These are phyloP conservation scores for Vigna radiata DNA, from an alignment of 306 rosid species.

Conservation along the genomic window DNA sequence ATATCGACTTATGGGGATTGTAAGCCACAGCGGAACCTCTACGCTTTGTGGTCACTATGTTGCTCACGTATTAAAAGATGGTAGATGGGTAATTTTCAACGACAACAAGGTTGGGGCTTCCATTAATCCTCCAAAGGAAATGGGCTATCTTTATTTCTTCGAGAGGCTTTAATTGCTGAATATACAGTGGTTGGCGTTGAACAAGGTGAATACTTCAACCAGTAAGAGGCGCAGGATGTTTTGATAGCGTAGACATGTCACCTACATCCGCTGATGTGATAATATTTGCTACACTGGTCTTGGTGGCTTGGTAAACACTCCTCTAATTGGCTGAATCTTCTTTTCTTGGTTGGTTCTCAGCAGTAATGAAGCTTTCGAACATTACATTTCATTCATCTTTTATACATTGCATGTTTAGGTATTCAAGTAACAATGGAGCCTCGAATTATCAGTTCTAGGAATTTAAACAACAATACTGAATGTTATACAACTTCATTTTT, in stretches of 20 bases:
- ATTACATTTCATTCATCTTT: not conserved
- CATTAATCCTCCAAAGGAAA: slow-evolving; percentile 92
- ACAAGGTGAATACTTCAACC: not conserved
- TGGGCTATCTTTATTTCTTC: slow-evolving; percentile 95
- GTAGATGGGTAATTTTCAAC: slow-evolving; percentile 93
- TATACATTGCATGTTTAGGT: slow-evolving; percentile 12
- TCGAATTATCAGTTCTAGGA: not conserved
- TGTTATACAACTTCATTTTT: not conserved
- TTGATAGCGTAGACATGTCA: slow-evolving; percentile 3
- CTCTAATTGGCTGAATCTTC: slow-evolving; percentile 33
- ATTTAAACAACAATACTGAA: not conserved
- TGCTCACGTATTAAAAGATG: slow-evolving; percentile 87
- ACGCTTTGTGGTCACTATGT: slow-evolving; percentile 97
- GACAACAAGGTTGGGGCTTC: slow-evolving; percentile 94
- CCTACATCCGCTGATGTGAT: not conserved
- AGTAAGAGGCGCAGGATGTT: slow-evolving; percentile 12
- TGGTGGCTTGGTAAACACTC: slow-evolving; percentile 21
- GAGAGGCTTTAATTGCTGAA: slow-evolving; percentile 61
- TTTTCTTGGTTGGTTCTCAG: slow-evolving; percentile 22
- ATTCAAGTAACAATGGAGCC: not conserved
- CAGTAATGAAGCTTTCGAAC: slow-evolving; percentile 19
- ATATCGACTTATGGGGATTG: slow-evolving; percentile 82
- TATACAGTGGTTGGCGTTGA: not conserved
- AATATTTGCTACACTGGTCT: not conserved
- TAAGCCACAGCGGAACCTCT: slow-evolving; percentile 96